These are phyloP conservation scores for Exophiala sp. DNA, from an alignment of 2,329 filamentous ascomycete species.

Conservation along the genomic window DNA sequence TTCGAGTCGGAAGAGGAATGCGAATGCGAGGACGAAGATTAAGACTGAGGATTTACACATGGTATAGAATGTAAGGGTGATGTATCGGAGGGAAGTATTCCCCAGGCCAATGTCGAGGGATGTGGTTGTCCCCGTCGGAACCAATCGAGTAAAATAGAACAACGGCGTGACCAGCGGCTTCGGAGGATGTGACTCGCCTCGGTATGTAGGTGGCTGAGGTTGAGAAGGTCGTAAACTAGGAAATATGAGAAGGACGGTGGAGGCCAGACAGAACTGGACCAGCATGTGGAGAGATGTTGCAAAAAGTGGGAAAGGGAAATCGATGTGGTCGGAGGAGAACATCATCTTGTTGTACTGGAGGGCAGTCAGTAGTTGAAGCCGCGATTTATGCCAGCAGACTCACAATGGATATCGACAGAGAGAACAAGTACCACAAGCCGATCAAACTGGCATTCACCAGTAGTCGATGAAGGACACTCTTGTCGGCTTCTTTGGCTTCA, in stretches of 20 bases:
- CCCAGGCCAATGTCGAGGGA: slow-evolving; percentile 93
- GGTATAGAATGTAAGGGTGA: slow-evolving; percentile 95
- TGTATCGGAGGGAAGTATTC: slow-evolving; percentile 93
- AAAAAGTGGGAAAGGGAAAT: slow-evolving; percentile 93
- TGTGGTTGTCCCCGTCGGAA: slow-evolving; percentile 86
- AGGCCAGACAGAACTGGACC: slow-evolving; percentile 81
- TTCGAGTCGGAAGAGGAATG: slow-evolving; percentile 90
- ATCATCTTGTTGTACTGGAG: slow-evolving; percentile 98
- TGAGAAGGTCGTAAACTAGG: slow-evolving; percentile 72
- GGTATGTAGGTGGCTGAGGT: slow-evolving; percentile 29
- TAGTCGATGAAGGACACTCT: slow-evolving; percentile 65
- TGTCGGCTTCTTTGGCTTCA: slow-evolving; percentile 67
- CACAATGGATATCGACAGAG: slow-evolving; percentile 86
- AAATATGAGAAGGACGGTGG: slow-evolving; percentile 73
- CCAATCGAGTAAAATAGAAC: slow-evolving; percentile 90
- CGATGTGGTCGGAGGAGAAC: slow-evolving; percentile 75
- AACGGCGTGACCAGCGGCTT: slow-evolving; percentile 74
- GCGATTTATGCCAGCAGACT: slow-evolving; percentile 36
- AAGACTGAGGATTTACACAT: slow-evolving; percentile 99
- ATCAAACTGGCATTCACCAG: slow-evolving; percentile 78
- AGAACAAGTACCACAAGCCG: slow-evolving; percentile 85
- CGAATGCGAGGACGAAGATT: slow-evolving; percentile 91
- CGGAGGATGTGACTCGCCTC: slow-evolving; percentile 26
- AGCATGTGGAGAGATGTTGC: slow-evolving; percentile 94
- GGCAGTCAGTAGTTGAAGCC: slow-evolving; percentile 15